A percentile compares a stretch with the other conserved stretches of the same genome.
These are phyloP conservation scores for Persicaria maculosa DNA, from an alignment of 148 eudicot species.

Conservation along the genomic window DNA sequence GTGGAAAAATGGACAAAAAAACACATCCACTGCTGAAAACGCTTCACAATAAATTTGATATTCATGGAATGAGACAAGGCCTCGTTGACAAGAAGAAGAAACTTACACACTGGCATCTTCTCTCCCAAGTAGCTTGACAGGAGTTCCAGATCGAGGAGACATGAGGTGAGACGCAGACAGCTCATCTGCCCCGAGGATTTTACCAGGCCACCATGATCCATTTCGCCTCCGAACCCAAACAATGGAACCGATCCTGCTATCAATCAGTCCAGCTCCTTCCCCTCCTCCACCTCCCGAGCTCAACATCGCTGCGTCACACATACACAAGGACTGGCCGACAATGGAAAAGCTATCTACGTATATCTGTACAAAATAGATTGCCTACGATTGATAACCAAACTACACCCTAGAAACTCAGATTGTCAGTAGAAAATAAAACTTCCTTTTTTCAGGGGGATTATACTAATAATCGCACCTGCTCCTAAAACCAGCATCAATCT, in stretches of 20 bases:
- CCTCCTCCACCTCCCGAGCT: slow-evolving; percentile 47
- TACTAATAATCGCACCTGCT: neutral
- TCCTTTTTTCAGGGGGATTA: no score
- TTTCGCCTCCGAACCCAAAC: slow-evolving; percentile 92
- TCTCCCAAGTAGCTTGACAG: slow-evolving; percentile 94
- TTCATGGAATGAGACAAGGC: neutral
- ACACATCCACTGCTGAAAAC: neutral
- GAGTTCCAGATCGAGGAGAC: slow-evolving; percentile 95
- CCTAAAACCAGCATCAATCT: neutral
- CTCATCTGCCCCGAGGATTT: slow-evolving; percentile 70
- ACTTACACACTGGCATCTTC: slow-evolving; percentile 97
- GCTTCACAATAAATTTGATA: neutral
- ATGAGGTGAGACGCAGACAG: slow-evolving; percentile 65
- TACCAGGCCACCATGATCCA: slow-evolving; percentile 99
- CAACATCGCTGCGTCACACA: slow-evolving; percentile 20
- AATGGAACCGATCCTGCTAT: slow-evolving; percentile 64
- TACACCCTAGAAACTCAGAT: neutral
- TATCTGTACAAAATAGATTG: neutral
- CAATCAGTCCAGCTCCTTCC: slow-evolving; percentile 26
- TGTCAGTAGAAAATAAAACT: neutral
- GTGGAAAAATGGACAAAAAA: neutral
- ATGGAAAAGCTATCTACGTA: slow-evolving; percentile 4
- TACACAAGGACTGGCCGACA: neutral
- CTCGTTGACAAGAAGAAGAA: neutral
- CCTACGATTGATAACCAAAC: neutral